These are phyloP conservation scores for Plectosphaerella plurivora DNA, from an alignment of 2,329 filamentous ascomycete genomes.

Conservation along the genomic window DNA sequence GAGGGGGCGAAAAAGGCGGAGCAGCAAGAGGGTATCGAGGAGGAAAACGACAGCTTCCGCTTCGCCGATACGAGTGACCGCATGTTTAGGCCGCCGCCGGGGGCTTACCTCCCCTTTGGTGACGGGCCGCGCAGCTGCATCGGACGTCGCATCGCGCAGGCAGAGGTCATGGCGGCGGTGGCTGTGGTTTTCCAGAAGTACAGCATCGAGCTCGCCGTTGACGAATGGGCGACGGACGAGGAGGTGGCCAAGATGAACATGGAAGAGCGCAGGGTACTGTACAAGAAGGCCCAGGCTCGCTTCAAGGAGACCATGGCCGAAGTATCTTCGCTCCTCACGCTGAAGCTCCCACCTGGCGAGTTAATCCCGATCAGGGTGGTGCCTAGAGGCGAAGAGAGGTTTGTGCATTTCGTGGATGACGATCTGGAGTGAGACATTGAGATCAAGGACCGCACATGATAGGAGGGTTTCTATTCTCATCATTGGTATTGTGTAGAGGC, in stretches of 20 bases:
- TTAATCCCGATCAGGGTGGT: slow-evolving; percentile 66
- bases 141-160: slow-evolving; percentile 54
- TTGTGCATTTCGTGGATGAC: slow-evolving; percentile 39
- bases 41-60: slow-evolving; percentile 54
- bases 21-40: slow-evolving; percentile 24
- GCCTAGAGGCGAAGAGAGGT: slow-evolving; percentile 65
- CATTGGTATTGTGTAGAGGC: no score
- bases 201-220: slow-evolving; percentile 67
- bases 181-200: slow-evolving; percentile 54
- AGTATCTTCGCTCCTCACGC: slow-evolving; percentile 62
- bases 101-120: slow-evolving; percentile 54
- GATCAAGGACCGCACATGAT: not conserved
- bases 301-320: slow-evolving; percentile 46
- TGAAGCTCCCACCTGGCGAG: slow-evolving; percentile 60
- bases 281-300: slow-evolving; percentile 54
- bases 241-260: slow-evolving; percentile 47
- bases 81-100: slow-evolving; percentile 56
- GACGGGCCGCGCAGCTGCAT: slow-evolving; percentile 55
- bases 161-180: slow-evolving; percentile 52
- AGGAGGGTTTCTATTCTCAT: no score
- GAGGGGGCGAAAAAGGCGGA: slow-evolving; percentile 12
- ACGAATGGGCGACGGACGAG: slow-evolving; percentile 49
- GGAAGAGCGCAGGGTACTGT: slow-evolving; percentile 46
- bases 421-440: not conserved
- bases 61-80: slow-evolving; percentile 57